Evolutionary conservation across 2,329 filamentous ascomycete species (phyloP), one percentile per base, ranked within the genome.

Genomic region (Sclerotinia trifoliorum): DNA sequence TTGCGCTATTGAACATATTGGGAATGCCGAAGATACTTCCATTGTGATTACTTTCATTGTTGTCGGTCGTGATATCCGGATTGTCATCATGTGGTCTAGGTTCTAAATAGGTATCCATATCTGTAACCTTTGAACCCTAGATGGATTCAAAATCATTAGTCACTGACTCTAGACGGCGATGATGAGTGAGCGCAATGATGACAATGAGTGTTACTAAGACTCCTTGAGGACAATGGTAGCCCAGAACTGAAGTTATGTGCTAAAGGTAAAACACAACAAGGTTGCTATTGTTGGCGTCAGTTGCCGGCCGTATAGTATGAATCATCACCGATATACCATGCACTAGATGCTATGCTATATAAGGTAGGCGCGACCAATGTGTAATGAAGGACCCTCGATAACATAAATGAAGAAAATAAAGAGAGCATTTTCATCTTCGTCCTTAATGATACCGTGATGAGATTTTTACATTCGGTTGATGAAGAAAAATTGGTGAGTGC

Each of bases 1-100:
- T 51, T 51, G 46, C 44, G 15, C 44, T 51, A n/a, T 63, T 63
- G n/a, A 63, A 63, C 13, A 63, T 35, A 21, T 26, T 63, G 17
- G 46, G 60, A 26, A 42, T 39, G 2, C 60, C 32, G 15, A 63
- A 63, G 46, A 63, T 63, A 32, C n/a, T 39, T 26, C 21, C 46
- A 26, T 39, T 63, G 21, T 35, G 46, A 21, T 42, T 52, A 39
- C 17, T 2, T 42, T n/a, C 49, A 5, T 17, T 39, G n/a, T 29
- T 44, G 35, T 32, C 19, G 2, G 3, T 42, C 17, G 5, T 29
- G 11, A 19, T 15, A 44, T 32, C 21, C 21, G 35, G 32, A 5
- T 5, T 29, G 2, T 21, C 32, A 32, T 32, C 62, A n/a, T n/a
- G 24, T 24, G 3, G 21, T 7, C 7, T 42, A 24, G 15, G 10